Evolutionary conservation across 768 basidiomycete genomes (phyloP).

Genomic region (Termitomyces sp.): DNA sequence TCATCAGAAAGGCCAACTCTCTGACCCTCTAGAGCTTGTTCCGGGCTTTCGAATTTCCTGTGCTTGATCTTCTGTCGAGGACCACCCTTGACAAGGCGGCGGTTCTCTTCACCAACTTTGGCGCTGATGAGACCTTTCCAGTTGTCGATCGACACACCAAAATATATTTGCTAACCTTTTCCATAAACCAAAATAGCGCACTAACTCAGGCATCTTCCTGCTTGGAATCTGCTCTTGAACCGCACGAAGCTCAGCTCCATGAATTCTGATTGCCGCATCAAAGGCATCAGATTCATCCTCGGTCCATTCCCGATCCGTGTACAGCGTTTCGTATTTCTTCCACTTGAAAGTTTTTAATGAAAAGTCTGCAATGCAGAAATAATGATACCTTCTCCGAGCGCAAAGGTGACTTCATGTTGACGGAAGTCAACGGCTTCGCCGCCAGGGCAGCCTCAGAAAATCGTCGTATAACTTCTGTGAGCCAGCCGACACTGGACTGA

Average conservation of each 20-base stretch:
- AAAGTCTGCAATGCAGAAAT: neutral
- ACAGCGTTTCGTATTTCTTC: slow-evolving; percentile 62
- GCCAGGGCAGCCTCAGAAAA: slow-evolving; percentile 64
- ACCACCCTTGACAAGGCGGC: slow-evolving; percentile 36
- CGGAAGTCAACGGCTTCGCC: slow-evolving; percentile 49
- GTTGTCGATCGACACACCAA: neutral
- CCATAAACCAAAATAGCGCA: slow-evolving; percentile 82
- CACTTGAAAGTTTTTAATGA: slow-evolving; percentile 39
- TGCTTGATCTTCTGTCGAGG: slow-evolving; percentile 28
- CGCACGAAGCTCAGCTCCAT: slow-evolving; percentile 76
- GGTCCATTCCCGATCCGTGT: slow-evolving; percentile 67
- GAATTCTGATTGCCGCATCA: slow-evolving; percentile 65
- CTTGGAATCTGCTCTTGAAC: slow-evolving; percentile 71
- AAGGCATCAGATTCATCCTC: slow-evolving; percentile 66
- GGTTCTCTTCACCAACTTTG: slow-evolving; percentile 67
- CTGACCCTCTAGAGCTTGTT: slow-evolving; percentile 38
- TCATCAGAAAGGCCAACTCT: slow-evolving; percentile 57
- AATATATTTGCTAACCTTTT: slow-evolving; percentile 52
- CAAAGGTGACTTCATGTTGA: slow-evolving; percentile 55
- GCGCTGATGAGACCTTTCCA: slow-evolving; percentile 31
- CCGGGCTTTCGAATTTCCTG: slow-evolving; percentile 29
- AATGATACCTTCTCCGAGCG: slow-evolving; percentile 58
- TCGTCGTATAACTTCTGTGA: slow-evolving; percentile 68
- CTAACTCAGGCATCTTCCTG: slow-evolving; percentile 68
- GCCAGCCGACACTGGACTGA: slow-evolving; percentile 69